Conservation (phyloP, 2,329 filamentous ascomycete genomes). For the Venturia nashicola region DNA sequence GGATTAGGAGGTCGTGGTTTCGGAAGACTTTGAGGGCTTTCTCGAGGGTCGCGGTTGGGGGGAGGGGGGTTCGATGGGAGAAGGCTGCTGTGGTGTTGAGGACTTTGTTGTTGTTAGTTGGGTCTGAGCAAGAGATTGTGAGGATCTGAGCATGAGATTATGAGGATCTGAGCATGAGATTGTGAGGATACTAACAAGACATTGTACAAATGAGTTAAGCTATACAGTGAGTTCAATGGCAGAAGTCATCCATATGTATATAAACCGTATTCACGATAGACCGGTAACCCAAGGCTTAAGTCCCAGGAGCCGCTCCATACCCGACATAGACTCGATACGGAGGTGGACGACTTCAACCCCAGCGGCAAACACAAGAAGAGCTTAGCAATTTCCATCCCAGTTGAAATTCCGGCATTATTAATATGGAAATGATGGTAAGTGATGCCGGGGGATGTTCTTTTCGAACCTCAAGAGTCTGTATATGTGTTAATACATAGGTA, state of each 20-base stretch:
- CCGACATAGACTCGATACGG: background rate
- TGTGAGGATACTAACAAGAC: background rate
- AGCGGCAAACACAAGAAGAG: background rate
- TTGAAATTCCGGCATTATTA: background rate
- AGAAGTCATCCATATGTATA: background rate
- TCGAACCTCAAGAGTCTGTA: no score
- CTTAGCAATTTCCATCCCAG: background rate
- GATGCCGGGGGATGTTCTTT: background rate
- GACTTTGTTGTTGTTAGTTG: conserved; percentile 13
- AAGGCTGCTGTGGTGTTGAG: conserved; percentile 21
- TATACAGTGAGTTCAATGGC: background rate
- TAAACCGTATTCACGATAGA: background rate
- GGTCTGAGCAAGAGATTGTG: background rate
- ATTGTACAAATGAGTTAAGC: background rate
- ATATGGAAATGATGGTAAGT: background rate
- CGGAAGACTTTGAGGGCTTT: conserved; percentile 18
- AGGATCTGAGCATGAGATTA: background rate
- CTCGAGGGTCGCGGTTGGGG: conserved; percentile 15
- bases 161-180: background rate
- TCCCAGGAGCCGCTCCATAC: background rate
- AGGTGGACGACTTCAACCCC: background rate
- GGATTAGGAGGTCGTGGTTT: conserved; percentile 25
- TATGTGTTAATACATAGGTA: no score
- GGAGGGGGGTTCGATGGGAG: conserved; percentile 22
- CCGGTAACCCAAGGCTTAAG: background rate